Evolutionary conservation across 2,329 filamentous ascomycete genomes (phyloP), one percentile per base, ranked within the genome.

Genomic region (Pseudopyricularia javanii): DNA sequence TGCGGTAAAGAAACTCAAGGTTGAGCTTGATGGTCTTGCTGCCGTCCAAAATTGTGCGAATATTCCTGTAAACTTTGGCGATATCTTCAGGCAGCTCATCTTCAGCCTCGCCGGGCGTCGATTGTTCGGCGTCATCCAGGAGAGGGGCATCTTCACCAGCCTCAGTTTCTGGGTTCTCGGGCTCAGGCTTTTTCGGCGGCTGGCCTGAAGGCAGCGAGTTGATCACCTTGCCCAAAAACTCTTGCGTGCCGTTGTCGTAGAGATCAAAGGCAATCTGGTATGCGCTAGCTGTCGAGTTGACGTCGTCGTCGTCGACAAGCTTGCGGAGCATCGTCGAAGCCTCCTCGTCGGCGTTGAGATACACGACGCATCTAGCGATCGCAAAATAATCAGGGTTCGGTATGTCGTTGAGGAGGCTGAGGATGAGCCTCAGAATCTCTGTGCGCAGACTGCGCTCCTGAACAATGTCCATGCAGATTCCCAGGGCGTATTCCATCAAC

Each of bases 221-320:
- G 63, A 91, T 84, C 47, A 98, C 88, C 70, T 93, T 96, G 59
- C 84, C 83, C 24, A 98, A 70, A 62, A 98, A 98, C 65, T 97
- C 93, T 62, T 98, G 93, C 0, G 93, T 97, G 59, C 93, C 93
- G 64, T 98, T 98, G 70, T 98, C 93, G 68, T 96, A 97, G 6
- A 98, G 77, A 63, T 98, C 93, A 63, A 98, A 98, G 1, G 91
- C 93, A 54, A 98, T 95, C 66, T 98, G 93, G 67, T 97, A 98
- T 17, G 93, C 93, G 50, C 88, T 85, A 20, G 91, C 87, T 15
- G 88, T 80, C 0, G 89, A 90, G 55, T 82, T 82, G 50, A 82
- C 76, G 59, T 95, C 88, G 6, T 83, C 88, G 58, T 86, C 86
- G 56, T 86, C 78, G 9, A 97, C 84, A 22, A 98, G 78, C 59